Conservation (phyloP, 2,329 filamentous ascomycete species). For the Stylonectria norvegica region DNA sequence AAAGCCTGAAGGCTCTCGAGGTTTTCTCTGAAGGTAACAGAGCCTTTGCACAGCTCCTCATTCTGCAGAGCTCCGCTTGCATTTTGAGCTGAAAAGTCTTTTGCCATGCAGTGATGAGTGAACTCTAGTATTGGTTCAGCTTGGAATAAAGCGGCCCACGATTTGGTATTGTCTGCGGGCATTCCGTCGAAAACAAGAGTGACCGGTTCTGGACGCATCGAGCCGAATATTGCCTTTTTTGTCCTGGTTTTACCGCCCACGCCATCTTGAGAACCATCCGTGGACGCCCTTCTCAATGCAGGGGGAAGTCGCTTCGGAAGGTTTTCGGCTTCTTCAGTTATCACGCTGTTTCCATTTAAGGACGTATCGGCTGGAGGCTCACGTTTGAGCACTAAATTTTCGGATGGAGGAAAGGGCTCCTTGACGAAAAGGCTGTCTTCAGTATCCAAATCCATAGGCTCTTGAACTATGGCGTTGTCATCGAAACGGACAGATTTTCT, state of each 20-base stretch:
- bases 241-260: conserved; percentile 3
- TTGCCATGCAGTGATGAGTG: conserved; percentile 32
- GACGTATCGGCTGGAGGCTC: too few relatives aligned
- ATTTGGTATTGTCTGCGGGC: conserved; percentile 1
- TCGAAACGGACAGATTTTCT: conserved; percentile 26
- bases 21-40: conserved; percentile 12
- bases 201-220: conserved; percentile 7
- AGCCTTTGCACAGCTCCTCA: conserved; percentile 20
- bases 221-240: conserved; percentile 18
- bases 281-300: not conserved
- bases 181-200: conserved; percentile 13
- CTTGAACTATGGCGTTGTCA: conserved; percentile 26
- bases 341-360: too few relatives aligned
- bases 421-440: conserved; percentile 26
- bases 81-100: conserved; percentile 29
- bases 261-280: too few relatives aligned
- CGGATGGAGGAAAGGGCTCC: too few relatives aligned
- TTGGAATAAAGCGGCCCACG: conserved; percentile 29
- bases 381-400: too few relatives aligned
- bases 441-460: conserved; percentile 17
- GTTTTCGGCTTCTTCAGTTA: too few relatives aligned
- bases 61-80: conserved; percentile 7
- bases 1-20: conserved; percentile 24
- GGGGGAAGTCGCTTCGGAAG: too few relatives aligned
- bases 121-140: conserved; percentile 28